A percentile compares a stretch with the other conserved stretches of the same genome.
phyloP scores from a whole-genome alignment of 116 monocot genomes.

The Zostera marina region DNA sequence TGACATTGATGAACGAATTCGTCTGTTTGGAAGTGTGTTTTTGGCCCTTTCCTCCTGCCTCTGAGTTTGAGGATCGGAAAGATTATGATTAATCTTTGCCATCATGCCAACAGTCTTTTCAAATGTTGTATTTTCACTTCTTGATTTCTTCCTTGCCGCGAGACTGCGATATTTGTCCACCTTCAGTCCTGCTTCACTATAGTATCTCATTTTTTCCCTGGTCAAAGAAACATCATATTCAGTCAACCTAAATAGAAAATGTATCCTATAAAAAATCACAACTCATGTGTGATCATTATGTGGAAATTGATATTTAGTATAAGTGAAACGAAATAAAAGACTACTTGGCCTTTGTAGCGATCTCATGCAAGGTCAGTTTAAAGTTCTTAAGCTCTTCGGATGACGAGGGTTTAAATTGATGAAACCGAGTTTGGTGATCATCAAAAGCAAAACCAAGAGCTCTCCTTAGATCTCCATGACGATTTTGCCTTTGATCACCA shows the following conservation, averaged over 20 bases:
- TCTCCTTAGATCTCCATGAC: conserved; percentile 48
- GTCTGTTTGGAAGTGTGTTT: conserved; percentile 45
- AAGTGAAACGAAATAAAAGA: background rate
- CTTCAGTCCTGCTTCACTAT: conserved; percentile 44
- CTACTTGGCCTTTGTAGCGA: conserved; percentile 3
- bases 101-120: conserved; percentile 40
- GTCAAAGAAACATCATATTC: background rate
- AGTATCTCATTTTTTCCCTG: conserved; percentile 52
- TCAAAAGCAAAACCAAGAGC: conserved; percentile 47
- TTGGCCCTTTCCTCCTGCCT: conserved; percentile 52
- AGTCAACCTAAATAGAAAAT: background rate
- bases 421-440: conserved; percentile 36
- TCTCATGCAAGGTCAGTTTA: conserved; percentile 11
- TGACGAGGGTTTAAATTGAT: conserved; percentile 24
- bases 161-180: conserved; percentile 54
- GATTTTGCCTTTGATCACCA: conserved; percentile 41
- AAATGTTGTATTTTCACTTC: conserved; percentile 26
- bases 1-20: conserved; percentile 54
- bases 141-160: conserved; percentile 32
- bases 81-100: conserved; percentile 34
- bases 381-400: conserved; percentile 60
- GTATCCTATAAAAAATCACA: background rate
- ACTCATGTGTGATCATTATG: background rate
- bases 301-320: background rate
- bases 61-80: conserved; percentile 27